Evolutionary conservation across 441 rosid species (phyloP), one percentile per base, ranked within the genome.

Genomic region (Isatis lusitanica): DNA sequence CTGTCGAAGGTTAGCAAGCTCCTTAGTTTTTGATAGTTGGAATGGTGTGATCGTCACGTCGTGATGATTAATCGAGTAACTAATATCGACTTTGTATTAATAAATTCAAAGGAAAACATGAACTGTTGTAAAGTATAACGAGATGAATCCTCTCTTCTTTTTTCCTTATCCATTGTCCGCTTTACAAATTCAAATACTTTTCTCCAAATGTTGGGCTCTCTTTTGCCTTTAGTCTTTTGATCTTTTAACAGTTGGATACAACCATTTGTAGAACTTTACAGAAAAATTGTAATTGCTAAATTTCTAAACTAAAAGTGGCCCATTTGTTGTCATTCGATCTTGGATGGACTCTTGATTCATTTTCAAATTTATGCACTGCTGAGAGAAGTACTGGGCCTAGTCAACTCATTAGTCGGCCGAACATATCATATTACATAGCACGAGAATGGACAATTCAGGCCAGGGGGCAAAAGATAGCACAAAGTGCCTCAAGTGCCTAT

Each of bases 41-140:
- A 64, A 71, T 47, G 60, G 46, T 50, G 75, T 76, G 75, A 56
- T 70, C 33, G 75, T 76, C 79, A 76, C 79, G 79, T 76, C 70
- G 44, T 75, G 52, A 75, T 68, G 13, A 70, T 30, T 55, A 24
- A 43, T 62, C 21, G 24, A 7, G 50, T 61, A 42, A 33, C 1
- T 26, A 26, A 26, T 73, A 35, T 35, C 12, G 5, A 52, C 39
- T 33, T 56, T 35, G 63, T 7, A 47, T n/a, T 71, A 58, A 21
- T 6, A 4, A 26, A 64, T 33, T 73, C 24, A 55, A 9, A 44
- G 9, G 39, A 31, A 52, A 63, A 73, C 70, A 35, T 47, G n/a
- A 63, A 31, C n/a, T 18, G 70, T 53, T 53, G 63, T 42, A 42
- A 72, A 52, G 57, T 33, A 55, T 1, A 21, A 1, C 16, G 35